Percentiles rank a stretch among this genome's conserved stretches.
Conservation (phyloP, 2,329 filamentous ascomycete genomes). For the Anisogramma anomala region DNA sequence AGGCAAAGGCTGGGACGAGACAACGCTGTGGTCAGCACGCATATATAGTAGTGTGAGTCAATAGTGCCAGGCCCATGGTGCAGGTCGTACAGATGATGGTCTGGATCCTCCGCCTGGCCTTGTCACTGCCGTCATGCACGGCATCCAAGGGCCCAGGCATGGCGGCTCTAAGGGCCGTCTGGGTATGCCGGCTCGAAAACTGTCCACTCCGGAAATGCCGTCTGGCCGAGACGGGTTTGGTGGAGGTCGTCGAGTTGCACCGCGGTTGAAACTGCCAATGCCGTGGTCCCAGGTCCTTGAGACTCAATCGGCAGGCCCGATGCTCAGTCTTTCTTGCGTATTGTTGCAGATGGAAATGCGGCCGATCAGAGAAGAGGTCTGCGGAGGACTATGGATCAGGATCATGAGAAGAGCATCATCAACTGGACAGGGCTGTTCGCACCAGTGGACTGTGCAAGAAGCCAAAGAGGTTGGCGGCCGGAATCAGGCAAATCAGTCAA, state of each 20-base stretch:
- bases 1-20: conserved; percentile 9
- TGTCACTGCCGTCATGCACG: conserved; percentile 1
- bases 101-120: conserved; percentile 1
- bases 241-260: background rate
- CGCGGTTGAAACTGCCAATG: background rate
- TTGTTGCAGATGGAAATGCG: background rate
- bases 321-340: background rate
- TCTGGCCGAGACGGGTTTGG: background rate
- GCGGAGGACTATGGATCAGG: background rate
- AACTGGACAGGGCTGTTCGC: too few relatives aligned
- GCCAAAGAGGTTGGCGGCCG: too few relatives aligned
- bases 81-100: conserved; percentile 6
- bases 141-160: conserved; percentile 4
- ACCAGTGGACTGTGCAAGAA: too few relatives aligned
- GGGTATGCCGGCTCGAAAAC: too few relatives aligned
- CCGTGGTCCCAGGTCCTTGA: background rate
- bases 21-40: background rate
- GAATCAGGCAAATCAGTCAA: too few relatives aligned
- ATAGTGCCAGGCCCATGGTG: too few relatives aligned
- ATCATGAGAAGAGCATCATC: too few relatives aligned
- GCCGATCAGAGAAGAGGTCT: background rate
- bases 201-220: background rate
- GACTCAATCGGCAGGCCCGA: background rate
- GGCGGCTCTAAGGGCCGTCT: too few relatives aligned
- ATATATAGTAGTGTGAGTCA: background rate